Base-by-base conservation (phyloP, 768 basidiomycete genomes). In the Boletus fagicola region DNA sequence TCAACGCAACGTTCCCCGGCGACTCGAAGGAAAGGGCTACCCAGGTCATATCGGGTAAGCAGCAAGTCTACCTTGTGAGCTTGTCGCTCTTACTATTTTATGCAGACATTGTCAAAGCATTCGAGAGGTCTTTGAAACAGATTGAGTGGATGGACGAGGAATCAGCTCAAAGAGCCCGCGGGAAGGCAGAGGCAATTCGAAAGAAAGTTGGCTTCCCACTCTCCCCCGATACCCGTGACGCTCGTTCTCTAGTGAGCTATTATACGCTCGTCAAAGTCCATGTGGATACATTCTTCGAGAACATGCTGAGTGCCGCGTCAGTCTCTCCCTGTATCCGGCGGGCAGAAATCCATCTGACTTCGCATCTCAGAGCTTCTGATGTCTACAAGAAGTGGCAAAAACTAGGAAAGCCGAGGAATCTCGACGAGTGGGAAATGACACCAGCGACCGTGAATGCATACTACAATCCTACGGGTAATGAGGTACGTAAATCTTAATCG, bases 131-230 rank as follows among this genome's bases (percentile, higher is more conserved):
- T 5, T 76, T 99, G 20, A 72, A 79, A 5, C 69, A 82, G 51
- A 80, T 97, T 50, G 80, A 86, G 20, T 99, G 97, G 97, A 93
- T 99, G 89, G 97, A 98, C 68, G 73, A 85, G 47, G 74, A 84
- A 61, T 92, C 92, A 3, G 86, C 91, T 12, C 76, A 77, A 40
- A 92, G 86, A 54, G 97, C 97, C 5, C 84, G 86, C 15, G 83
- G 87, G 66, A 98, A 98, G 80, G 92, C 87, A 28, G 57, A 66
- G 50, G 40, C 30, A 38, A 60, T 60, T 51, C 84, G 86, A 30
- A 82, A 93, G 71, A 96, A 98, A 78, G 90, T 99, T 59, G 97
- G 97, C 56, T 98, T 87, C 74, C 96, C 97, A 1, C 66, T 87
- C 12, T 92, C 85, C 2, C 97, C 97, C 1, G 81, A 98, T 70